Conservation (phyloP, 106 monocot genomes). For the Allium sativum region DNA sequence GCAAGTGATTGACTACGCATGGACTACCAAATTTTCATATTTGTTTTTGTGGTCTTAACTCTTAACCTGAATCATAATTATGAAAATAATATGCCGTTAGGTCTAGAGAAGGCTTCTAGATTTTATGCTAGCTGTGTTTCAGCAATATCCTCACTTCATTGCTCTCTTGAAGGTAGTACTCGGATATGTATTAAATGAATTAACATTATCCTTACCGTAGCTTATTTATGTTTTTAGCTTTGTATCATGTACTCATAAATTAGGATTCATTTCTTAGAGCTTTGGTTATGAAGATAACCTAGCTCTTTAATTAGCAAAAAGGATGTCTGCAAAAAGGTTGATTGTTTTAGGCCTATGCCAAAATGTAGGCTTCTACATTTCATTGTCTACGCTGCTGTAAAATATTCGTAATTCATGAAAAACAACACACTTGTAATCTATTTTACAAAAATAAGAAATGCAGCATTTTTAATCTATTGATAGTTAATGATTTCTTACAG, state of each 20-base stretch:
- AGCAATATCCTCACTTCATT: conserved; percentile 67
- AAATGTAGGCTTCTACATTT: too few relatives aligned
- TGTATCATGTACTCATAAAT: too few relatives aligned
- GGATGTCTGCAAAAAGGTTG: too few relatives aligned
- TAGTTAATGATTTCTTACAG: conserved; percentile 38
- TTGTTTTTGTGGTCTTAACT: too few relatives aligned
- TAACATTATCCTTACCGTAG: too few relatives aligned
- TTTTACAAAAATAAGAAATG: background rate
- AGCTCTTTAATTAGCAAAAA: background rate
- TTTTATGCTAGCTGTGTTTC: conserved; percentile 80
- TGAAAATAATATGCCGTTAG: conserved; percentile 26
- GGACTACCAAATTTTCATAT: too few relatives aligned
- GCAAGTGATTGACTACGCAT: conserved; percentile 17
- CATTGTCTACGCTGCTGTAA: too few relatives aligned
- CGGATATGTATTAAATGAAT: too few relatives aligned
- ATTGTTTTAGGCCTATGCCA: too few relatives aligned
- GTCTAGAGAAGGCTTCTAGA: conserved; percentile 62
- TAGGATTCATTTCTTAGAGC: too few relatives aligned
- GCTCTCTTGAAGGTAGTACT: conserved; percentile 71
- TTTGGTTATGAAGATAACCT: too few relatives aligned
- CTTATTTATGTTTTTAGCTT: too few relatives aligned
- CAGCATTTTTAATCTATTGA: background rate
- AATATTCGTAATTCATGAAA: background rate
- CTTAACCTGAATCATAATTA: background rate
- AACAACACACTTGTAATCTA: background rate